Conservation (phyloP, 495 filamentous ascomycete genomes). For the Hypoxylon rickii region DNA sequence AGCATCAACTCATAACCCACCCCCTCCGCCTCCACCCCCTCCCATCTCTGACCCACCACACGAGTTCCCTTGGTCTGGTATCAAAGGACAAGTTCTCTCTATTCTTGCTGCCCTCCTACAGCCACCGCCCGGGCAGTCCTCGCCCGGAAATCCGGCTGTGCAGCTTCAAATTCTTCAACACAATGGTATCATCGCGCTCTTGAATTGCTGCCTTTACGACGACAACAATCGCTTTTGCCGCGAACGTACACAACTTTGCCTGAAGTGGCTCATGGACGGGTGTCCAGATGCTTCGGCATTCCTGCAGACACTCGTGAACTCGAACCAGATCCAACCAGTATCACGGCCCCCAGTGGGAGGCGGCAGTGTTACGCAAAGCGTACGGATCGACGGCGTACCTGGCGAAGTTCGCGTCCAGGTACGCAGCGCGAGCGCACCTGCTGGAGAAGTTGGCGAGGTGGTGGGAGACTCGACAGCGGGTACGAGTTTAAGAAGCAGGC, state of each 20-base stretch:
- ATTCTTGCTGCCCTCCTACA: constrained; percentile 81
- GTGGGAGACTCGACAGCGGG: neutral
- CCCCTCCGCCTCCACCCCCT: constrained; percentile 57
- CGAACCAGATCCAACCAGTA: constrained; percentile 18
- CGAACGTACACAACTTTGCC: constrained; percentile 87
- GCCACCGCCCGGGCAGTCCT: constrained; percentile 52
- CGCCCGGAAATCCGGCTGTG: constrained; percentile 74
- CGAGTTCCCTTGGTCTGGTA: constrained; percentile 89
- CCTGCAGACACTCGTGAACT: constrained; percentile 63
- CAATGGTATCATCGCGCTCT: constrained; percentile 81
- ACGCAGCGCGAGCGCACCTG: constrained; percentile 37
- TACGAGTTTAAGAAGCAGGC: constrained; percentile 18
- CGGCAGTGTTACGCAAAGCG: constrained; percentile 22
- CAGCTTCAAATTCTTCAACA: constrained; percentile 82
- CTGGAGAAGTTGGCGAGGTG: constrained; percentile 21
- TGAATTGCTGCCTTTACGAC: constrained; percentile 84
- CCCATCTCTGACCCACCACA: constrained; percentile 76
- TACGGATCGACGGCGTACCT: constrained; percentile 50
- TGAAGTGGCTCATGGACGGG: constrained; percentile 87
- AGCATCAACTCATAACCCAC: constrained; percentile 48
- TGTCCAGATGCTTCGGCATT: constrained; percentile 78
- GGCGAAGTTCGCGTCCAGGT: constrained; percentile 52
- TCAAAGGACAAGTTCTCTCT: constrained; percentile 89
- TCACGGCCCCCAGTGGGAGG: constrained; percentile 12
- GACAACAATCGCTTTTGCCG: constrained; percentile 88